Evolutionary conservation across 441 rosid species (phyloP), one percentile per base, ranked within the genome.

Genomic region (Populus tomentosa): DNA sequence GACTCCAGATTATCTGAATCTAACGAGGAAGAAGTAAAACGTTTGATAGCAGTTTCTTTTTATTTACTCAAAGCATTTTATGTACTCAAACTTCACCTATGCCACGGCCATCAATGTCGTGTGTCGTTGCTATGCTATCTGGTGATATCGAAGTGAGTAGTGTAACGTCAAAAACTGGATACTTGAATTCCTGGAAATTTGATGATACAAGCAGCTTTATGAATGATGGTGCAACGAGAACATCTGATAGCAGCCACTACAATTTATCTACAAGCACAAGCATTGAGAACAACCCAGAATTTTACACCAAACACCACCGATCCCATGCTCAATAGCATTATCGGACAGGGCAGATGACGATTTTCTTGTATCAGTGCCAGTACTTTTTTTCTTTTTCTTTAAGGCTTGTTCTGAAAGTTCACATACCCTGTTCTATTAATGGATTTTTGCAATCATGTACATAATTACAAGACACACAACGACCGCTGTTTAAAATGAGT

Each of bases 11-110:
- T 91, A 77, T 65, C 78, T 21, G 84, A 74, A 32, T 88, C 75
- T 69, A 33, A 79, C 1, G 81, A 85, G 81, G 85, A 89, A 74
- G 90, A 89, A 79, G 86, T 77, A 69, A 82, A 80, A 79, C 87
- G 92, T 2, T 75, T 85, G 24, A 86, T 87, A 32, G 84, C 87
- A 5, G 89, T 88, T 5, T 91, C 84, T 35, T 88, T 93, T 42
- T 42, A 40, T 40, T 40, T 13, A 46, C 20, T 46, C 56, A 14
- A 13, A 46, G 18, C 56, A 4, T 46, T 77, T 71, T 90, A 74
- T 90, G 97, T 84, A 88, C 98, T 64, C 97, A 90, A 73, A 79
- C 94, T 64, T 82, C 92, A n/a, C 91, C 87, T 40, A 28, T 36
- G 5, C 66, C 67, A 6, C 74, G 97, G 26, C 97, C 96, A 53